Base-by-base conservation (phyloP, 306 rosid genomes). In the Sicyos baderoa region DNA sequence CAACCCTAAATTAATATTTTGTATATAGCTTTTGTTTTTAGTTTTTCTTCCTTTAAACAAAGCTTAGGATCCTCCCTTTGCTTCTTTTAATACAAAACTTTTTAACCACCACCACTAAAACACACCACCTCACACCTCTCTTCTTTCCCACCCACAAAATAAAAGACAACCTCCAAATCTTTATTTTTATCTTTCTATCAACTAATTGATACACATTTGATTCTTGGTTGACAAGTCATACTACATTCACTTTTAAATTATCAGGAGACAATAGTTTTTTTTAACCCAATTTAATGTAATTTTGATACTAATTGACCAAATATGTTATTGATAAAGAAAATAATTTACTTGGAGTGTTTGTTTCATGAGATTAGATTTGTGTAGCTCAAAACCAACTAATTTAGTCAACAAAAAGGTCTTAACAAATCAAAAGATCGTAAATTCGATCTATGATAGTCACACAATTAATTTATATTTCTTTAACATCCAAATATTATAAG, bases 1-100 rank as follows among this genome's bases (percentile, higher is more conserved):
- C 29, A 59, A 72, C 15, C 49, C 64, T 22, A 70, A 76, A 68
- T 67, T 52, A 79, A 61, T 60, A 27, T 71, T 66, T 32, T 71
- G 68, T 61, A 61, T 45, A 67, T 51, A 67, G 21, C 77, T 74
- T 76, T 64, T 59, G 18, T 60, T 37, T 37, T 58, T 64, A 3
- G 72, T 44, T 22, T 54, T 49, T 35, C 10, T 35, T 54, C 67
- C 76, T 72, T 72, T 55, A 79, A 71, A 65, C 76, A 74, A 75
- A 79, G 79, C 84, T 68, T 82, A 35, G 82, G 86, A 82, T 82
- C 22, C 77, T 67, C 79, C 50, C 84, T 76, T 74, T 75, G 71
- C 44, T 68, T 50, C 77, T 70, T 75, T 70, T 61, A 56, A 73
- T 65, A 74, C 69, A 61, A 65, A 65, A 44, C 71, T 65, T 65